phyloP scores from a whole-genome alignment of 805 yeast genomes.

The Cyberlindnera suaveolens region DNA sequence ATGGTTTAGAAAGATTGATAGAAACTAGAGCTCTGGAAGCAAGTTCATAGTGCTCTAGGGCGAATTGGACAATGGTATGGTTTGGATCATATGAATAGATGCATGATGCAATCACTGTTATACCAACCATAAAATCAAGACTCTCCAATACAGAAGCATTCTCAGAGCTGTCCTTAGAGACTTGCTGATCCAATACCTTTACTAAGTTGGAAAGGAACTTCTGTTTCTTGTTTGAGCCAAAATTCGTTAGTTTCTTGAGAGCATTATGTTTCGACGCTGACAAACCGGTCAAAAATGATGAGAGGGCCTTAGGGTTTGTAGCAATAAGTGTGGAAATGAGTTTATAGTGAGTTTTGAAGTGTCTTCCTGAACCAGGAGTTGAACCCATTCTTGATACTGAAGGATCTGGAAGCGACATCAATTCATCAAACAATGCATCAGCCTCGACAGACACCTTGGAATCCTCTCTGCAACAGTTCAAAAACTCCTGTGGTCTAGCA shows the following conservation, averaged over 20 bases:
- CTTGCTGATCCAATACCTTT: slow-evolving; percentile 14
- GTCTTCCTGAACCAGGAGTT: slow-evolving; percentile 11
- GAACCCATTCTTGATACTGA: slow-evolving; percentile 6
- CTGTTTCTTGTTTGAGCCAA: slow-evolving; percentile 19
- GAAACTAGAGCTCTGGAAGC: slow-evolving; percentile 21
- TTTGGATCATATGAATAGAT: slow-evolving; percentile 20
- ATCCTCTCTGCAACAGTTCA: slow-evolving; percentile 20
- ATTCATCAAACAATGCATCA: slow-evolving; percentile 32
- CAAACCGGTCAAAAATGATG: slow-evolving; percentile 19
- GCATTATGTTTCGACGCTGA: slow-evolving; percentile 10
- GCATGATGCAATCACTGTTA: slow-evolving; percentile 30
- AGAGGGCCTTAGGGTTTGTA: slow-evolving; percentile 27
- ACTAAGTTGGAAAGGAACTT: slow-evolving; percentile 15
- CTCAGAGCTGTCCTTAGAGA: slow-evolving; percentile 16
- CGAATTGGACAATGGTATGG: slow-evolving; percentile 25
- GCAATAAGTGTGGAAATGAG: slow-evolving; percentile 30
- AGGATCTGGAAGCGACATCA: slow-evolving; percentile 24
- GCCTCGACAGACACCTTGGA: slow-evolving; percentile 22
- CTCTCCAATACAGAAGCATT: slow-evolving; percentile 20
- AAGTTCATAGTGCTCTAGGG: slow-evolving; percentile 15
- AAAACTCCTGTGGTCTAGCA: slow-evolving; percentile 41
- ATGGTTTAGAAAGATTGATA: slow-evolving; percentile 11
- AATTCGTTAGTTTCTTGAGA: slow-evolving; percentile 19
- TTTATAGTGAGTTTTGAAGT: slow-evolving; percentile 25
- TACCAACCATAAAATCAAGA: slow-evolving; percentile 26